Conservation (phyloP, 495 filamentous ascomycete genomes). For the Poronia punctata region DNA sequence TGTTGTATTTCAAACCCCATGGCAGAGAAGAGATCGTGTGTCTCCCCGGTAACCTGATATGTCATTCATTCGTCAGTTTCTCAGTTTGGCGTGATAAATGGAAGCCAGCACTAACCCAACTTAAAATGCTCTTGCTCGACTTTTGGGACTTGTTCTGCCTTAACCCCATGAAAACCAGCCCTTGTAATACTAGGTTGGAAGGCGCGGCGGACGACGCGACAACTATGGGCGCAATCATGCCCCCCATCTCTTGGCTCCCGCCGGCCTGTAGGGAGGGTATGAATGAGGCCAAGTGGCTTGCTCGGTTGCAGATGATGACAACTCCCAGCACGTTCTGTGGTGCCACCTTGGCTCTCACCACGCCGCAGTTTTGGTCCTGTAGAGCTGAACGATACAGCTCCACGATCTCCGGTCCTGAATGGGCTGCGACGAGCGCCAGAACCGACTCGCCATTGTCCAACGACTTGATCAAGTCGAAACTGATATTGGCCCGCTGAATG, state of each 20-base stretch:
- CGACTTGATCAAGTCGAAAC: conserved; percentile 77
- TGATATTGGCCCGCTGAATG: conserved; percentile 58
- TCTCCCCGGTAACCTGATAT: conserved; percentile 59
- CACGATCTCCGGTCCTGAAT: conserved; percentile 71
- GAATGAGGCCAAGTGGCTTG: conserved; percentile 58
- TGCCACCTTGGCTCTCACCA: conserved; percentile 71
- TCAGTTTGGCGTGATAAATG: not conserved
- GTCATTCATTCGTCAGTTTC: conserved; percentile 26
- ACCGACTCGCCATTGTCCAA: conserved; percentile 68
- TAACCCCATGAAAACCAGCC: conserved; percentile 72
- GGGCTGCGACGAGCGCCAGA: conserved; percentile 65
- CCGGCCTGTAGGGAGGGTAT: conserved; percentile 57
- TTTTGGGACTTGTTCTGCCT: conserved; percentile 74
- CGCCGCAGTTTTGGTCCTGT: conserved; percentile 65
- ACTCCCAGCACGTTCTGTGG: conserved; percentile 66
- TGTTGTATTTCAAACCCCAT: conserved; percentile 74
- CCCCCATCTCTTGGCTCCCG: conserved; percentile 52
- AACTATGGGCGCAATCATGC: conserved; percentile 76
- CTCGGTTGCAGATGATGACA: conserved; percentile 72
- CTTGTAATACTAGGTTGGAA: conserved; percentile 65
- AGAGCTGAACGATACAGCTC: conserved; percentile 78
- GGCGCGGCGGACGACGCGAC: conserved; percentile 62
- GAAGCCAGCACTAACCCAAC: conserved; percentile 54
- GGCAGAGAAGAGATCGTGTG: conserved; percentile 59
- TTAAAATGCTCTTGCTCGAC: conserved; percentile 60